Percentiles rank a stretch among this genome's conserved stretches.
Conservation (phyloP, 1,139 yeast genomes). For the Geotrichum europaeum region DNA sequence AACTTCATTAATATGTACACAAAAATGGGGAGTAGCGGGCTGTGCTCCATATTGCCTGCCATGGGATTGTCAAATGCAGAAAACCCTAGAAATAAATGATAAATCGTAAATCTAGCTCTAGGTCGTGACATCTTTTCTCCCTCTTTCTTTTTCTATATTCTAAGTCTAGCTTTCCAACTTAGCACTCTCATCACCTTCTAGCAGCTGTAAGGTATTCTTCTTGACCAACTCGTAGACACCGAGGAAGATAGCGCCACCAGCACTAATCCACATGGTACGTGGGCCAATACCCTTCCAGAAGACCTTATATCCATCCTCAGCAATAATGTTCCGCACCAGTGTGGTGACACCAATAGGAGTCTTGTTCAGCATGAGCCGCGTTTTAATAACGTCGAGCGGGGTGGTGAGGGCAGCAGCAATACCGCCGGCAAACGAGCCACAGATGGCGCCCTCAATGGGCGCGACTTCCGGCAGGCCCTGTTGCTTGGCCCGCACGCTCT, state of each 20-base stretch:
- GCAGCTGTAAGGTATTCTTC: constrained; percentile 19
- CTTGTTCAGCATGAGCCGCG: constrained; percentile 76
- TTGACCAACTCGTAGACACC: constrained; percentile 85
- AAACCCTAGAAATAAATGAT: background rate
- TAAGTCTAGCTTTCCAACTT: background rate
- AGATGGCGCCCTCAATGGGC: constrained; percentile 77
- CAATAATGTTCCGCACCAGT: constrained; percentile 37
- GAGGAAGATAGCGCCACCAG: constrained; percentile 95
- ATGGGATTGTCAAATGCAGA: background rate
- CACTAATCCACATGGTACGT: constrained; percentile 93
- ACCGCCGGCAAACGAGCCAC: constrained; percentile 95
- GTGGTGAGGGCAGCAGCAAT: constrained; percentile 91
- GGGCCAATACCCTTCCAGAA: constrained; percentile 87
- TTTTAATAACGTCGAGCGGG: constrained; percentile 87
- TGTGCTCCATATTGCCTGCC: background rate
- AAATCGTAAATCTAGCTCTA: background rate
- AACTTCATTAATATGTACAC: background rate
- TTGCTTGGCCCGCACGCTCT: constrained; percentile 40
- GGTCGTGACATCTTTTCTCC: background rate
- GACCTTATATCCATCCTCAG: constrained; percentile 62
- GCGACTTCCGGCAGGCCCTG: constrained; percentile 37
- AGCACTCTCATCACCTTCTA: background rate
- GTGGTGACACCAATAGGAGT: constrained; percentile 43
- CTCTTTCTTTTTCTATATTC: background rate
- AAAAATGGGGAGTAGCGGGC: background rate